Evolutionary conservation across 768 basidiomycete genomes (phyloP).

Genomic region (Gymnopilus dilepis): DNA sequence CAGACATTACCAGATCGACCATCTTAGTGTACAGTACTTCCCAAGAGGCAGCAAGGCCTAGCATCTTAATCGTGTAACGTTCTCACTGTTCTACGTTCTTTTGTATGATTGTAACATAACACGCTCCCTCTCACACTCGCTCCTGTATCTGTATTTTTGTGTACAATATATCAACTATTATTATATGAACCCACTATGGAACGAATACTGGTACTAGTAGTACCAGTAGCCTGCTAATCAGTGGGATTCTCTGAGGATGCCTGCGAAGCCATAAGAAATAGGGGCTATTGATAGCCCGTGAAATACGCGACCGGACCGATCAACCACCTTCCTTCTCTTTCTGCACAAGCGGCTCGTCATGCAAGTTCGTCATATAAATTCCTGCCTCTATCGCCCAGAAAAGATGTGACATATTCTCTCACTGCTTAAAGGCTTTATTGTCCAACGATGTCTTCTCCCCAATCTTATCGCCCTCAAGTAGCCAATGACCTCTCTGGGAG

Average conservation of each 20-base stretch:
- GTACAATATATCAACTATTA: background rate
- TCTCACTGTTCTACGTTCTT: conserved; percentile 3
- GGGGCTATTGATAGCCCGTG: background rate
- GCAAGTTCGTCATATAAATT: background rate
- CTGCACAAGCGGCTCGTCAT: background rate
- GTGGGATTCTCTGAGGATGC: no score
- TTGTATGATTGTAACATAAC: background rate
- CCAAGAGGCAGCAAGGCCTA: conserved; percentile 8
- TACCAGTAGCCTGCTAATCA: no score
- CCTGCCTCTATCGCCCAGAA: background rate
- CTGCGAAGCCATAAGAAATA: background rate
- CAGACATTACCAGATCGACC: conserved; percentile 29
- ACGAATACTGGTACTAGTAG: no score
- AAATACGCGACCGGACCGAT: conserved; percentile 7
- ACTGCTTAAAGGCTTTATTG: background rate
- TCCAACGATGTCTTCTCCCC: conserved; percentile 20
- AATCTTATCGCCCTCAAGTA: conserved; percentile 37
- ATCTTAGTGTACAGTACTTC: conserved; percentile 27
- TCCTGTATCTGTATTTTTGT: background rate
- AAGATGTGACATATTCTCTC: background rate
- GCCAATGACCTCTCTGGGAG: conserved; percentile 62
- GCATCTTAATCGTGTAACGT: background rate
- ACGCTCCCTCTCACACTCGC: background rate
- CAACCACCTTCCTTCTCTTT: background rate
- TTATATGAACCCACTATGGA: background rate